phyloP scores from a whole-genome alignment of 139 green algal genomes.

The Coccomyxa sp. region DNA sequence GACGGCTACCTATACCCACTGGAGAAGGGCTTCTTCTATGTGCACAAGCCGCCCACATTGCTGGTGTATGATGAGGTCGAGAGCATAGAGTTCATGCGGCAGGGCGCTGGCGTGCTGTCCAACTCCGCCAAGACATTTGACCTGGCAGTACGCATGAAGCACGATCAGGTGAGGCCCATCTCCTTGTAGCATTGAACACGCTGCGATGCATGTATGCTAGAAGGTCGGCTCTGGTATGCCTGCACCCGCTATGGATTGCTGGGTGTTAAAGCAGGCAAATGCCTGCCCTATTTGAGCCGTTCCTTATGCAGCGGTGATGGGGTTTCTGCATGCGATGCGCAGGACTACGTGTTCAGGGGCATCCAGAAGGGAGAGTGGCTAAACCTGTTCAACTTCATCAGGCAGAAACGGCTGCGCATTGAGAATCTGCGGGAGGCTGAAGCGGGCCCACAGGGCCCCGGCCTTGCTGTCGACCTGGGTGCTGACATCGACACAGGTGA shows the following conservation, averaged over 20 bases:
- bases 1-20: conserved; percentile 93
- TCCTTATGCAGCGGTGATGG: too few relatives aligned
- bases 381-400: conserved; percentile 91
- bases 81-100: conserved; percentile 89
- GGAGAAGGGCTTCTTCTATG: conserved; percentile 95
- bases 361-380: conserved; percentile 88
- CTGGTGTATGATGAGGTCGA: conserved; percentile 85
- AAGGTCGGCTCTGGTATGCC: neutral
- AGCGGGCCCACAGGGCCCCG: conserved; percentile 47
- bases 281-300: too few relatives aligned
- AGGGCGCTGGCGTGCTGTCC: conserved; percentile 50
- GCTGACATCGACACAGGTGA: conserved; percentile 63
- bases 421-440: conserved; percentile 79
- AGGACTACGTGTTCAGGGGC: conserved; percentile 77
- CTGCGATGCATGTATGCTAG: too few relatives aligned
- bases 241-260: neutral
- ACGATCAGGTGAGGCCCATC: too few relatives aligned
- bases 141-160: conserved; percentile 71
- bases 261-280: too few relatives aligned
- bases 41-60: conserved; percentile 94
- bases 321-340: too few relatives aligned
- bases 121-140: conserved; percentile 88
- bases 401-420: conserved; percentile 75
- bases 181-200: too few relatives aligned
- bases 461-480: conserved; percentile 29